Evolutionary conservation across 768 basidiomycete genomes (phyloP).

Genomic region (Hericium erinaceus): DNA sequence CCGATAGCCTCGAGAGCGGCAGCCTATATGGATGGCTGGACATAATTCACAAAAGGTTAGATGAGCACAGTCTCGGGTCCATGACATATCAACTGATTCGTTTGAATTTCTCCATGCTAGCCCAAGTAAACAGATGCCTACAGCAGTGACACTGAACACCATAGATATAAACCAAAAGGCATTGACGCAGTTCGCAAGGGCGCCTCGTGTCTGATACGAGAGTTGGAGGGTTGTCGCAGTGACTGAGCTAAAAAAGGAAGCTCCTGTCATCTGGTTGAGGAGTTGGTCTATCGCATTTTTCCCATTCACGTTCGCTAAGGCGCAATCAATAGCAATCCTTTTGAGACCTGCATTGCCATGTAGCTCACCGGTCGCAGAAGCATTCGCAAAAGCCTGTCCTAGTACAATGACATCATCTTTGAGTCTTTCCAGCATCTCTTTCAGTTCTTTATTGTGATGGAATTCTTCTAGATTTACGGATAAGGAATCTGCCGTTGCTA

Average conservation of each 20-base stretch:
- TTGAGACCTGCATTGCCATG: too few species aligned
- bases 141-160: slow-evolving; percentile 61
- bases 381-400: too few species aligned
- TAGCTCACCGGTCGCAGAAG: too few species aligned
- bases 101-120: slow-evolving; percentile 76
- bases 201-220: slow-evolving; percentile 37
- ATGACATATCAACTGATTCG: slow-evolving; percentile 43
- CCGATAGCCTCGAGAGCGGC: slow-evolving; percentile 78
- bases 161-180: slow-evolving; percentile 67
- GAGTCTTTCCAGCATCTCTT: too few species aligned
- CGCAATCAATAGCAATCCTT: too few species aligned
- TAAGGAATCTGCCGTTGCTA: too few species aligned
- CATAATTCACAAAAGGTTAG: not conserved
- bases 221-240: slow-evolving; percentile 68
- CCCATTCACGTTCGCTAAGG: too few species aligned
- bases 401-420: too few species aligned
- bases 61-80: not conserved
- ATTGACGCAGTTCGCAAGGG: slow-evolving; percentile 47
- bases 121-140: slow-evolving; percentile 43
- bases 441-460: too few species aligned
- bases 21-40: slow-evolving; percentile 18
- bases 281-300: too few species aligned
- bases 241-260: slow-evolving; percentile 70
- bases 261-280: slow-evolving; percentile 58
- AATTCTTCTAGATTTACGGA: too few species aligned